Evolutionary conservation across 1,284 basidiomycete genomes (phyloP).

Genomic region (Cerrena zonata): DNA sequence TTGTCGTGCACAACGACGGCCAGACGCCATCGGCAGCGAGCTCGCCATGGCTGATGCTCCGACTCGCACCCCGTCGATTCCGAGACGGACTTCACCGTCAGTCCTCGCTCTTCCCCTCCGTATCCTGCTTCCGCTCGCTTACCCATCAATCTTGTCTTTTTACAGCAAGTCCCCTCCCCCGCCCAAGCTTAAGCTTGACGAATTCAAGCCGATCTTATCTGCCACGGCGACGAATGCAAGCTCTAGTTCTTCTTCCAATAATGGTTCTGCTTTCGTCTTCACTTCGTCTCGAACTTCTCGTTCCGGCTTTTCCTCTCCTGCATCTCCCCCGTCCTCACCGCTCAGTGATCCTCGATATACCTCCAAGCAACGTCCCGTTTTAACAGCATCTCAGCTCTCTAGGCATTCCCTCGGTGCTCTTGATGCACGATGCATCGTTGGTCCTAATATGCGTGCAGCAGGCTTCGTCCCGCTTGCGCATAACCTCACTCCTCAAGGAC

Average conservation of each 20-base stretch:
- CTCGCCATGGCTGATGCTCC: background rate
- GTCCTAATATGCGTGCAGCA: conserved; percentile 28
- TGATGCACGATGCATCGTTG: conserved; percentile 25
- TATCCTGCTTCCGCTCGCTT: too few species aligned
- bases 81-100: background rate
- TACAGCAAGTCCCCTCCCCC: conserved; percentile 20
- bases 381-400: conserved; percentile 22
- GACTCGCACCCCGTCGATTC: background rate
- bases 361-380: conserved; percentile 7
- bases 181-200: conserved; percentile 24
- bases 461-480: conserved; percentile 26
- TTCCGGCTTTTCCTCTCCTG: conserved; percentile 7
- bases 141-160: background rate
- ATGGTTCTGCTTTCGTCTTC: conserved; percentile 24
- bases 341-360: conserved; percentile 6
- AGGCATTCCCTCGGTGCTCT: conserved; percentile 25
- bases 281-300: conserved; percentile 24
- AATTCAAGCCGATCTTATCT: conserved; percentile 19
- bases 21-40: background rate
- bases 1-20: background rate
- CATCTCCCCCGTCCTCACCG: conserved; percentile 7
- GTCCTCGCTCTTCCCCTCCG: background rate
- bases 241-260: conserved; percentile 42
- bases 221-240: conserved; percentile 39
- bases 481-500: conserved; percentile 6